Base-by-base conservation (phyloP, 805 yeast genomes). In the Cephaloascus fragrans region DNA sequence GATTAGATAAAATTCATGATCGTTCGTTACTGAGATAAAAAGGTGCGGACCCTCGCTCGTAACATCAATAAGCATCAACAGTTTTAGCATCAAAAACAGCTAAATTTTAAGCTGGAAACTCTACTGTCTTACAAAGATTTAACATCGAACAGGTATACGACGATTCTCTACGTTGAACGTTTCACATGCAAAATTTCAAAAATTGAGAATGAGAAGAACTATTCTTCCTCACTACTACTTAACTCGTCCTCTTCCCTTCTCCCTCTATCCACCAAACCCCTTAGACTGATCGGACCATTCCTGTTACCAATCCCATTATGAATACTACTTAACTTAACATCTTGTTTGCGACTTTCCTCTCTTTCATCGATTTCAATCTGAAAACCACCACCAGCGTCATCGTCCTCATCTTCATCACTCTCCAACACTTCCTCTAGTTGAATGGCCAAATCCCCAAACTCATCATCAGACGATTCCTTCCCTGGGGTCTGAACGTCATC, bases 191-290 rank as follows among this genome's bases (percentile, higher is more conserved):
- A n/a, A n/a, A n/a, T n/a, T n/a, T n/a, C n/a, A n/a, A n/a, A n/a
- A n/a, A n/a, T n/a, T n/a, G n/a, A n/a, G n/a, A n/a, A n/a, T n/a
- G n/a, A n/a, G n/a, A n/a, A n/a, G n/a, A n/a, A 19, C 23, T 41
- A 55, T 28, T 53, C 59, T 36, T 53, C 58, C 26, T 50, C 52
- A 35, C 50, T 46, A 34, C 47, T 50, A 31, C 51, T 47, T 3
- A 47, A 31, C 19, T 48, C 52, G 14, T 54, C 57, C 4, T 49
- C 55, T 10, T 48, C 47, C 18, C 42, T 37, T 34, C 39, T 32
- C 5, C 28, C 9, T n/a, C 31, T 8, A 12, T 55, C 52, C n/a
- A 50, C 52, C 19, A 54, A 29, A 16, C 45, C 44, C 39, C 54
- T 44, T 23, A 53, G 47, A 35, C 42, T 54, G 10, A 39, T 50